phyloP scores from a whole-genome alignment of 495 filamentous ascomycete genomes.

The Schizothecium vesticola region DNA sequence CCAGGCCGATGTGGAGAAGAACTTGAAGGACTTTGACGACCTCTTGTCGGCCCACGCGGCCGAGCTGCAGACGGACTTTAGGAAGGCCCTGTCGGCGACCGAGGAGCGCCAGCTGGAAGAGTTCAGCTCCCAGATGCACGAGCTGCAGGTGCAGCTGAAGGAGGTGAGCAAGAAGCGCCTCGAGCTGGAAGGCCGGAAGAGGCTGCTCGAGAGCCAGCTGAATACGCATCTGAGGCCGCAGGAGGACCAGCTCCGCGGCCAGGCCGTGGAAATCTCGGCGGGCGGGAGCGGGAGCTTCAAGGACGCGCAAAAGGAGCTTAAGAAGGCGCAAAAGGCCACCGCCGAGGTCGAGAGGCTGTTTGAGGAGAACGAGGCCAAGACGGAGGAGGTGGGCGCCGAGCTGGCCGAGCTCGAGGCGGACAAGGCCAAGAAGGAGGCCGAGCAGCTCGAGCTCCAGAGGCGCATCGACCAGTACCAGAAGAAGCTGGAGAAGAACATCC shows the following conservation, averaged over 20 bases:
- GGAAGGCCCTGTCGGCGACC: conserved; percentile 74
- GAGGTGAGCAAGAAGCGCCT: conserved; percentile 67
- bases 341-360: conserved; percentile 61
- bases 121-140: conserved; percentile 61
- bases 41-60: conserved; percentile 66
- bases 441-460: conserved; percentile 68
- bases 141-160: conserved; percentile 66
- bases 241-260: conserved; percentile 78
- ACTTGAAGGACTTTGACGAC: conserved; percentile 68
- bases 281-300: conserved; percentile 63
- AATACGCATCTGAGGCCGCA: conserved; percentile 77
- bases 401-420: conserved; percentile 58
- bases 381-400: conserved; percentile 57
- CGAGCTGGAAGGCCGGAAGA: conserved; percentile 76
- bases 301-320: conserved; percentile 76
- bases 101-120: conserved; percentile 78
- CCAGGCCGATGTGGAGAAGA: conserved; percentile 67
- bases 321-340: conserved; percentile 60
- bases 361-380: conserved; percentile 62
- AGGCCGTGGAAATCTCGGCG: conserved; percentile 62
- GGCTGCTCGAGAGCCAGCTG: conserved; percentile 72
- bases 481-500: conserved; percentile 83
- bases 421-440: conserved; percentile 59
- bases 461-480: conserved; percentile 86
- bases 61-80: conserved; percentile 81